A percentile compares a stretch with the other conserved stretches of the same genome.
Evolutionary conservation across 2,329 filamentous ascomycete genomes (phyloP).

Genomic region (Colletotrichum tropicale): DNA sequence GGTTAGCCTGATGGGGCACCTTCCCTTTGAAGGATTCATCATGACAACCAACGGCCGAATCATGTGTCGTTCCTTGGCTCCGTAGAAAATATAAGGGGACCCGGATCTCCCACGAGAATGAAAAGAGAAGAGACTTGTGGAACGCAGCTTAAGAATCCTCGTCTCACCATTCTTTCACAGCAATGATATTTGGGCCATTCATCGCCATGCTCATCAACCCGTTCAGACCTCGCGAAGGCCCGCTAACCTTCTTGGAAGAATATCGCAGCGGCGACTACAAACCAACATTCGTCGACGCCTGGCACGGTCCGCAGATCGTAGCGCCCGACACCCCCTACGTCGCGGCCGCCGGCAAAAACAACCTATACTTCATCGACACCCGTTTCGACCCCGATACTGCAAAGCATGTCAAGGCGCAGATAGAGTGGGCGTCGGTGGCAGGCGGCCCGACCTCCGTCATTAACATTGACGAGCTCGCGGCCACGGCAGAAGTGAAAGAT

Average conservation of each 20-base stretch:
- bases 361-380: constrained; percentile 22
- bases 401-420: constrained; percentile 16
- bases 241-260: neutral
- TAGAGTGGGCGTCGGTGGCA: constrained; percentile 1
- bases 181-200: neutral
- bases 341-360: constrained; percentile 9
- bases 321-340: constrained; percentile 22
- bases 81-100: neutral
- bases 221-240: neutral
- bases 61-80: neutral
- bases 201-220: neutral
- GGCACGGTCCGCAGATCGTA: constrained; percentile 14
- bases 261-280: constrained; percentile 2
- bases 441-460: neutral
- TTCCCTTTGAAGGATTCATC: neutral
- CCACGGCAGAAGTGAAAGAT: neutral
- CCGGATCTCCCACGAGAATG: neutral
- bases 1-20: neutral
- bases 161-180: too few species aligned
- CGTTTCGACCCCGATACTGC: constrained; percentile 6
- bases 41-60: neutral
- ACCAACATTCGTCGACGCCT: constrained; percentile 4
- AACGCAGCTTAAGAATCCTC: neutral
- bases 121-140: neutral
- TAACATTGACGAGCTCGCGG: neutral